Evolutionary conservation across 495 filamentous ascomycete genomes (phyloP), one percentile per base, ranked within the genome.

Genomic region (Aspergillus cavernicola): DNA sequence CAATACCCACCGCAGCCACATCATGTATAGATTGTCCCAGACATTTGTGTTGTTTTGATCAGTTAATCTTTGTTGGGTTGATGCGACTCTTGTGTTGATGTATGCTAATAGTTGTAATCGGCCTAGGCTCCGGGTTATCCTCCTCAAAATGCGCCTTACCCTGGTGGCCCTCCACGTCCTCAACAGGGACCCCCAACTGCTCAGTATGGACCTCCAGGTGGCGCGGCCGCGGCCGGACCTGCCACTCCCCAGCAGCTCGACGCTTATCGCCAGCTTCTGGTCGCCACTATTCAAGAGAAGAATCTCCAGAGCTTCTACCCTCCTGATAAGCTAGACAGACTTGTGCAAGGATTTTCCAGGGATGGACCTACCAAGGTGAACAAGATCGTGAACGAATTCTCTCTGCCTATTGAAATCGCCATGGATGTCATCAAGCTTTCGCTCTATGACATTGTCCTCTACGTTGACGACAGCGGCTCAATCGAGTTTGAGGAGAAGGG

Each of bases 381-480:
- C 52, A 73, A 71, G 44, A 51, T 86, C 16, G 76, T 76, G 49
- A 65, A 75, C 37, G 75, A 75, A 45, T 85, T 82, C 79, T 61
- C 67, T 18, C 70, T 89, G 28, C 75, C 75, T 0, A 75, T 68
- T 54, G 85, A 88, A 61, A 74, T 88, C 13, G 85, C 79, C 4
- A 81, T 77, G 50, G 85, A 88, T 64, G 74, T 88, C 45, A 80
- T 85, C 50, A 85, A 85, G 61, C 74, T 88, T 8, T 73, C 79
- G 2, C 64, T 89, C 43, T 89, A 79, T 60, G 85, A 89, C 55
- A 76, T 86, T 29, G 68, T 86, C 41, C 70, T 89, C 23, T 87
- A 84, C 58, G 83, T 88, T 44, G 85, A 88, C 60, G 85, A 89
- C 65, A 85, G 82, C 64, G 85, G 86, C 11, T 88, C 85, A 20